Percentiles rank a stretch among this genome's conserved stretches.
phyloP scores from a whole-genome alignment of 257 asterid species.

The Nyctanthes arbortristis region DNA sequence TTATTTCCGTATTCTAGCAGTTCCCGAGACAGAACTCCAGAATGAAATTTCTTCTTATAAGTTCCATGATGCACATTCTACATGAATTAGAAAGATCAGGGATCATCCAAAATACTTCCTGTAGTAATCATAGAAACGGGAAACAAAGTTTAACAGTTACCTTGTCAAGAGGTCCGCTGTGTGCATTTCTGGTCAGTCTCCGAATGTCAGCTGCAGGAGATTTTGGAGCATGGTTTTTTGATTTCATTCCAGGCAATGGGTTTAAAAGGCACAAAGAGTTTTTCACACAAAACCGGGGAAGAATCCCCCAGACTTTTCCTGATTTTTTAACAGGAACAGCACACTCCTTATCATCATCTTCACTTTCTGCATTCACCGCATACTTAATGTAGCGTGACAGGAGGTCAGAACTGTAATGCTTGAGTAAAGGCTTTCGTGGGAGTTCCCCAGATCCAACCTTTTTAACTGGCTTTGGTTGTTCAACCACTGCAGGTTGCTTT shows the following conservation, averaged over 20 bases:
- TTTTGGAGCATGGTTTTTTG: conserved; percentile 48
- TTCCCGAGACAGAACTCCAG: conserved; percentile 74
- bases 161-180: conserved; percentile 93
- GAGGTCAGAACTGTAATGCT: conserved; percentile 36
- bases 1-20: conserved; percentile 41
- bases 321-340: conserved; percentile 50
- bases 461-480: conserved; percentile 49
- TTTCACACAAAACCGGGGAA: conserved; percentile 82
- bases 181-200: conserved; percentile 67
- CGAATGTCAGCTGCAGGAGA: conserved; percentile 48
- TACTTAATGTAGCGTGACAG: conserved; percentile 36
- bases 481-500: conserved; percentile 41
- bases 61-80: conserved; percentile 60
- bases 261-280: conserved; percentile 67
- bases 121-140: background rate
- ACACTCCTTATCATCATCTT: conserved; percentile 47
- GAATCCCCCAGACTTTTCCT: conserved; percentile 74
- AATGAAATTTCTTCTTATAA: conserved; percentile 59
- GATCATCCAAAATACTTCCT: background rate
- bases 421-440: conserved; percentile 53
- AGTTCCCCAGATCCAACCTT: conserved; percentile 54
- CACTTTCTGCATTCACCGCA: conserved; percentile 52
- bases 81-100: conserved; percentile 20
- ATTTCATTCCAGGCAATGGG: conserved; percentile 64
- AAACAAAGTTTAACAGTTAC: conserved; percentile 28